Evolutionary conservation across 2,329 filamentous ascomycete species (phyloP), one percentile per base, ranked within the genome.

Genomic region (Aaosphaeria arxii): DNA sequence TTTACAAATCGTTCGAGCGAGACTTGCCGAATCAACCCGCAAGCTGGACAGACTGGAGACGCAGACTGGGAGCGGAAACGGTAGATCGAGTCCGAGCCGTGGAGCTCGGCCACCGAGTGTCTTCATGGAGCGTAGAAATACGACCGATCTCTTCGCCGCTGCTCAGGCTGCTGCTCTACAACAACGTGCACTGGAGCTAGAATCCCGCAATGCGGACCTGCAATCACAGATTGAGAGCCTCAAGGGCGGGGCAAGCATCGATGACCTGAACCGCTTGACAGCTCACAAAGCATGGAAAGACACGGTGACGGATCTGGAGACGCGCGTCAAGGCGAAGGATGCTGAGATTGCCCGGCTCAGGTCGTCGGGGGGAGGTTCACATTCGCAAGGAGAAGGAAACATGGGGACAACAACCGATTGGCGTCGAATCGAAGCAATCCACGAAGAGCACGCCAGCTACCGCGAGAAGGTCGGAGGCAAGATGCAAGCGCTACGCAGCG

Each of bases 141-240:
- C 66, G 6, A 62, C 62, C 11, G 71, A 74, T 48, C 61, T 75
- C 11, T 75, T 73, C 53, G 70, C 70, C 7, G 65, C 61, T 0
- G 72, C 72, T 33, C 72, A 71, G 45, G 63, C 67, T 1, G 72
- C 71, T 11, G 72, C 72, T 0, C 59, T 75, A 32, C 70, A 75
- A 51, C 72, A 75, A 45, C 63, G 71, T 11, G 67, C 67, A 11
- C 63, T 75, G 11, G 72, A 74, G 49, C 56, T 74, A 3, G 72
- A 75, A 49, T 65, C 66, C 52, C 56, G 67, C 3, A 74, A 74
- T 51, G 56, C 62, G 7, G 67, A 71, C 42, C 58, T 73, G 2
- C 50, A 66, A 2, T 32, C 48, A 5, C 63, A 71, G 38, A 51
- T 69, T n/a, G 57, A 58, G 40, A 53, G 50, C 4, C 54, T 69